phyloP scores from a whole-genome alignment of 306 rosid genomes.

The Pyrus communis region DNA sequence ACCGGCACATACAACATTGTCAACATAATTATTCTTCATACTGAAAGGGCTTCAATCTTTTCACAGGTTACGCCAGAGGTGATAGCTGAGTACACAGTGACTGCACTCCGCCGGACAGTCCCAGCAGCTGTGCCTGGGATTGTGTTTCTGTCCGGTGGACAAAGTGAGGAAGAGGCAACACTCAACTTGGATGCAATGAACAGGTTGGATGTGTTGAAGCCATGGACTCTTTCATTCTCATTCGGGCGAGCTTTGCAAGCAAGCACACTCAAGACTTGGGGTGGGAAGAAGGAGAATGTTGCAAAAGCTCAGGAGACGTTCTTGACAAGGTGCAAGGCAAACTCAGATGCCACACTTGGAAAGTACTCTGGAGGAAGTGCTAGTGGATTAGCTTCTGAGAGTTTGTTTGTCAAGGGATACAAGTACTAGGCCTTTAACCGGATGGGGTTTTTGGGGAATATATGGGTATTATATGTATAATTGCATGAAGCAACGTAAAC shows the following conservation, averaged over 20 bases:
- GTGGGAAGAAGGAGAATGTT: slow-evolving; percentile 74
- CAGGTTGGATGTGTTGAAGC: slow-evolving; percentile 62
- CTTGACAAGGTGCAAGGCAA: slow-evolving; percentile 70
- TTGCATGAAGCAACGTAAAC: not conserved
- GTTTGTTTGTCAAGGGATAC: slow-evolving; percentile 58
- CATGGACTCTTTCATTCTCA: slow-evolving; percentile 93
- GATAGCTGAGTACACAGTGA: slow-evolving; percentile 70
- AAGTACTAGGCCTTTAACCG: slow-evolving; percentile 24
- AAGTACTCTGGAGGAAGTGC: slow-evolving; percentile 48
- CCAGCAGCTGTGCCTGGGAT: slow-evolving; percentile 85
- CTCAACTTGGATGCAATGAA: slow-evolving; percentile 73
- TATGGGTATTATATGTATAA: not conserved
- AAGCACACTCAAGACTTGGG: slow-evolving; percentile 88
- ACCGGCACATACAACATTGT: not conserved
- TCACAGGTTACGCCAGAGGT: slow-evolving; percentile 60
- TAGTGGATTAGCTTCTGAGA: slow-evolving; percentile 56
- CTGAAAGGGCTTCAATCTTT: not conserved
- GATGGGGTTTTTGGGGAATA: not conserved
- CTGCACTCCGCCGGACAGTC: slow-evolving; percentile 67
- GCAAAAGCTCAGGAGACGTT: slow-evolving; percentile 66
- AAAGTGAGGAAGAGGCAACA: slow-evolving; percentile 86
- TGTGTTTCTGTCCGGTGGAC: slow-evolving; percentile 87
- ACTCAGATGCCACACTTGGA: slow-evolving; percentile 76
- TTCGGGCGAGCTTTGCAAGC: slow-evolving; percentile 84
- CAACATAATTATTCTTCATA: not conserved